phyloP scores from a whole-genome alignment of 768 basidiomycete species.

The Leucosporidium yakuticum region DNA sequence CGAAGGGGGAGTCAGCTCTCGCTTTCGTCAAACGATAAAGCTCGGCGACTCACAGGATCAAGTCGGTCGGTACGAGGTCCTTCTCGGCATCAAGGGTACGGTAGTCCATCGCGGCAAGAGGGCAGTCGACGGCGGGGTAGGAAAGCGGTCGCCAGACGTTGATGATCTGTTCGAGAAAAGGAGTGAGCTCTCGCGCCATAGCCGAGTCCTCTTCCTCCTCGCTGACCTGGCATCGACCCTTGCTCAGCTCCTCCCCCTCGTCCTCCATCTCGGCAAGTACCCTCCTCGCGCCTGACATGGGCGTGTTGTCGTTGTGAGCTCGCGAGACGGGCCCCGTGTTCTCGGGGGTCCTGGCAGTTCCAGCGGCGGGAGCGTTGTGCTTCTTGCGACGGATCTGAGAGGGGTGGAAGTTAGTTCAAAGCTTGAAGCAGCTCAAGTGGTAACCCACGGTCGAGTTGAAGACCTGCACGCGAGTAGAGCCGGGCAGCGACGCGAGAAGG shows the following conservation, averaged over 20 bases:
- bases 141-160: conserved; percentile 56
- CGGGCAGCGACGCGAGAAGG: conserved; percentile 3
- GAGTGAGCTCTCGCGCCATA: background rate
- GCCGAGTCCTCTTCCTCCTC: background rate
- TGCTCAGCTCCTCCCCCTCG: conserved; percentile 47
- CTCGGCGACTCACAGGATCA: conserved; percentile 34
- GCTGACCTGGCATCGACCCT: conserved; percentile 45
- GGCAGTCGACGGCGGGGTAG: conserved; percentile 50
- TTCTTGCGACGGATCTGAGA: conserved; percentile 6
- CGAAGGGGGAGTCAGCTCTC: background rate
- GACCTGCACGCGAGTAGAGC: conserved; percentile 3
- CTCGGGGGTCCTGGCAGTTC: conserved; percentile 8
- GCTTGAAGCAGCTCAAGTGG: background rate
- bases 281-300: conserved; percentile 47
- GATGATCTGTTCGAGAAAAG: conserved; percentile 45
- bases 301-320: conserved; percentile 53
- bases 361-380: conserved; percentile 3
- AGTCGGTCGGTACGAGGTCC: conserved; percentile 49
- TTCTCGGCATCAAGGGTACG: conserved; percentile 45
- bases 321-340: conserved; percentile 37
- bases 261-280: conserved; percentile 51
- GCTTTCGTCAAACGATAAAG: background rate
- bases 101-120: conserved; percentile 52
- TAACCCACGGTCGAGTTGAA: background rate
- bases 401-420: too few relatives aligned